Evolutionary conservation across 192 early-diverging fungal species (phyloP).

Genomic region (Linnemannia exigua): DNA sequence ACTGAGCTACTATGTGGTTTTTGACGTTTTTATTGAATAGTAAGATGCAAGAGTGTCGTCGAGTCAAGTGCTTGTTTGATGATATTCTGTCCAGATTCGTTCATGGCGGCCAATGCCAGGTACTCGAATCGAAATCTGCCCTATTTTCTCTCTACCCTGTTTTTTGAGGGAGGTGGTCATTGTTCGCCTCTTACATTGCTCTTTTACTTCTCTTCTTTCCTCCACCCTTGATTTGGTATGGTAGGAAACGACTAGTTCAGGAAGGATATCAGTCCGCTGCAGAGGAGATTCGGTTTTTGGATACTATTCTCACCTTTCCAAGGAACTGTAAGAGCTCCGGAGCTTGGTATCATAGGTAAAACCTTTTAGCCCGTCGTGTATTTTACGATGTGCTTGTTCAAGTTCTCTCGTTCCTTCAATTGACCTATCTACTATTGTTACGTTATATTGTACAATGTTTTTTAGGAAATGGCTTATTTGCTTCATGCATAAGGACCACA

Average conservation of each 20-base stretch:
- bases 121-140: conserved; percentile 5
- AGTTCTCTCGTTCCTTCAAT: neutral
- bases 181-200: too few species aligned
- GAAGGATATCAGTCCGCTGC: conserved; percentile 34
- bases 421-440: neutral
- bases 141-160: neutral
- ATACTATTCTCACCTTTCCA: conserved; percentile 65
- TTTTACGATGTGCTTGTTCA: too few species aligned
- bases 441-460: too few species aligned
- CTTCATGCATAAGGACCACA: conserved; percentile 26
- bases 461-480: conserved; percentile 40
- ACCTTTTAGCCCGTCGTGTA: neutral
- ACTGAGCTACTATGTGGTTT: neutral
- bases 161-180: neutral
- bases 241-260: conserved; percentile 62
- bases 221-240: neutral
- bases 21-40: neutral
- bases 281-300: conserved; percentile 57
- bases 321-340: conserved; percentile 63
- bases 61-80: conserved; percentile 57
- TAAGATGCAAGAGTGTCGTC: neutral
- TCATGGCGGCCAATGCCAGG: conserved; percentile 65
- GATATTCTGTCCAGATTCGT: conserved; percentile 66
- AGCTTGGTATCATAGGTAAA: conserved; percentile 66
- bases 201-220: too few species aligned